Evolutionary conservation across 1,284 basidiomycete species (phyloP), one percentile per base, ranked within the genome.

Genomic region (Rhodotorula glutinis): DNA sequence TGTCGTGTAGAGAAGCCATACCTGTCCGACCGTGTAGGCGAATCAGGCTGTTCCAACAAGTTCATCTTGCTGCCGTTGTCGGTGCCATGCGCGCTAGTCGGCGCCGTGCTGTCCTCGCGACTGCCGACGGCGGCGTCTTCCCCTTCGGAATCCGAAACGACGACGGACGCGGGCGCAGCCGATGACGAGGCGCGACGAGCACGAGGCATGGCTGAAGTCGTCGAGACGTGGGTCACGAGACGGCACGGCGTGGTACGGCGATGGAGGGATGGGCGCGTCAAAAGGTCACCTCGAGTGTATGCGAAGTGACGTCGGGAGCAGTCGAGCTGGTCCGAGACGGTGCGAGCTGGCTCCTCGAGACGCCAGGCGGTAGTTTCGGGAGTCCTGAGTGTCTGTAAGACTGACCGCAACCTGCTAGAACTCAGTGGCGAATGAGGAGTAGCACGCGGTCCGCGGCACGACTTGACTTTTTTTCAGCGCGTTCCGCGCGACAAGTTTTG

Each of bases 101-200:
- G 49, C 10, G 57, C 57, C 14, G 57, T 59, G 49, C 57, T 65
- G 10, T 53, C 40, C 53, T 29, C 38, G 29, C 41, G 49, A 27
- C 47, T 53, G 16, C 57, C n/a, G 16, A 21, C 29, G 27, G 33
- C 33, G 46, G 33, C 27, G 4, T 53, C 53, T 11, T 41, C 53
- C 4, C 55, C 61, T 10, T 65, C 63, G 4, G 44, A 51, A 33
- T 54, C 56, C 33, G 47, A 43, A 1, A 43, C n/a, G 40, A 52
- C 25, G 63, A 60, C 46, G 16, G 46, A 44, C 25, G 30, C 54
- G 19, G 53, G n/a, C 33, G 57, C 51, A 4, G 47, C 25, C 14
- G 25, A 29, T 11, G 58, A 56, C n/a, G 56, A 53, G 10, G 53
- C 54, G 44, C 33, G 53, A 46, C 60, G 60, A 3, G 51, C 40